Conservation (phyloP, 2,329 filamentous ascomycete genomes). For the Monosporascus sp. region DNA sequence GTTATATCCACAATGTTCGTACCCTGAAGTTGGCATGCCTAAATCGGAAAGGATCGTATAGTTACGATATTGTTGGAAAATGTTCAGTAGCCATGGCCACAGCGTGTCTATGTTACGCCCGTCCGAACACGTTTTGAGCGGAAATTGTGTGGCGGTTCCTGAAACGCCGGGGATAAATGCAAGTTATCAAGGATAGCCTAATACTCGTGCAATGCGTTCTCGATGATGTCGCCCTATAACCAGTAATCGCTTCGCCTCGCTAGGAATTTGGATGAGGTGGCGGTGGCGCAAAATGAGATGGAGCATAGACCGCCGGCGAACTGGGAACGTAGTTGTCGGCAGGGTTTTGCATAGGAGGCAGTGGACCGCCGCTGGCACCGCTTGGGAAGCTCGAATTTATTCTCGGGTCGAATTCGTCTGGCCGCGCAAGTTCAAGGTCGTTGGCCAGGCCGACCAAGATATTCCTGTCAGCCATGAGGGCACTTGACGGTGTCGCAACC, state of each 20-base stretch:
- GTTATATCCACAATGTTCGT: background rate
- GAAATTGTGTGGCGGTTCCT: background rate
- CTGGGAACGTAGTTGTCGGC: conserved; percentile 12
- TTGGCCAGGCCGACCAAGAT: conserved; percentile 57
- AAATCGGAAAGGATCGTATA: too few relatives aligned
- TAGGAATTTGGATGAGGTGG: conserved; percentile 7
- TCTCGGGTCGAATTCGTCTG: conserved; percentile 23
- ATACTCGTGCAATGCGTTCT: too few relatives aligned
- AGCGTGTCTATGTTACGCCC: too few relatives aligned
- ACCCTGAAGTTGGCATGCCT: too few relatives aligned
- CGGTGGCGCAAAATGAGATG: conserved; percentile 9
- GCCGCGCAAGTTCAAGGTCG: conserved; percentile 38
- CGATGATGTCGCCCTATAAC: too few relatives aligned
- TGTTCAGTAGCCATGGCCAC: too few relatives aligned
- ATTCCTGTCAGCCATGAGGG: conserved; percentile 65
- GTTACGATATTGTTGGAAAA: too few relatives aligned
- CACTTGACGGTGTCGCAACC: conserved; percentile 67
- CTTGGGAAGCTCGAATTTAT: conserved; percentile 40
- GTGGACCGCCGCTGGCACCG: conserved; percentile 23
- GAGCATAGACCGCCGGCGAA: conserved; percentile 15
- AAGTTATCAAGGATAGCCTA: background rate
- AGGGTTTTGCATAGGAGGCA: conserved; percentile 16
- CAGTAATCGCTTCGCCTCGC: background rate
- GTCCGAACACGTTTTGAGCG: conserved; percentile 4
- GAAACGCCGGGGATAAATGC: conserved; percentile 13